These are phyloP conservation scores for Penicillium griseofulvum DNA, from an alignment of 2,329 filamentous ascomycete genomes.

Conservation along the genomic window DNA sequence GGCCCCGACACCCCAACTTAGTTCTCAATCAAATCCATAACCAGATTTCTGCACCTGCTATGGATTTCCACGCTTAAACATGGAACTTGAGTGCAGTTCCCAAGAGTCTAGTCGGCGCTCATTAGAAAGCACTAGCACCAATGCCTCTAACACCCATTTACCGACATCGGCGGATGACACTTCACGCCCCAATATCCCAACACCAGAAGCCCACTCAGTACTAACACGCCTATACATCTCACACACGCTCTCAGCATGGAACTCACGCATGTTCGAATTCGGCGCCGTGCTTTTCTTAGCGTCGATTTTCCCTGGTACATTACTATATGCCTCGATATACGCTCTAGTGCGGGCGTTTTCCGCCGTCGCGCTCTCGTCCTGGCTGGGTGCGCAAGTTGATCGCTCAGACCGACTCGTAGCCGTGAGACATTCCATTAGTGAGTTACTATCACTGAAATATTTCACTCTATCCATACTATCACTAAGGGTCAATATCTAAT, in stretches of 20 bases:
- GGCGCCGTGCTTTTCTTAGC: constrained; percentile 60
- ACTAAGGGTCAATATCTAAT: neutral
- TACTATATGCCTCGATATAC: constrained; percentile 68
- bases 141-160: neutral
- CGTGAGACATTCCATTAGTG: constrained; percentile 52
- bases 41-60: neutral
- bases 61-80: neutral
- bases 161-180: neutral
- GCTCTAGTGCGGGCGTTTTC: constrained; percentile 59
- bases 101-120: neutral
- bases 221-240: constrained; percentile 50
- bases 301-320: constrained; percentile 55
- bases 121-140: neutral
- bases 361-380: constrained; percentile 58
- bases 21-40: neutral
- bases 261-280: constrained; percentile 64
- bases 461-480: neutral
- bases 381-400: constrained; percentile 62
- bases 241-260: constrained; percentile 52
- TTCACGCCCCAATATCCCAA: neutral
- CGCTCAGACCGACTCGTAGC: constrained; percentile 50
- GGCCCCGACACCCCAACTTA: neutral
- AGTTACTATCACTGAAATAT: neutral
- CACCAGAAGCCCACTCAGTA: constrained; percentile 9
- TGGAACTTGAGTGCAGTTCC: neutral